A percentile compares a stretch with the other conserved stretches of the same genome.
Conservation (phyloP, 2,329 filamentous ascomycete genomes). For the Aphanocladium album region DNA sequence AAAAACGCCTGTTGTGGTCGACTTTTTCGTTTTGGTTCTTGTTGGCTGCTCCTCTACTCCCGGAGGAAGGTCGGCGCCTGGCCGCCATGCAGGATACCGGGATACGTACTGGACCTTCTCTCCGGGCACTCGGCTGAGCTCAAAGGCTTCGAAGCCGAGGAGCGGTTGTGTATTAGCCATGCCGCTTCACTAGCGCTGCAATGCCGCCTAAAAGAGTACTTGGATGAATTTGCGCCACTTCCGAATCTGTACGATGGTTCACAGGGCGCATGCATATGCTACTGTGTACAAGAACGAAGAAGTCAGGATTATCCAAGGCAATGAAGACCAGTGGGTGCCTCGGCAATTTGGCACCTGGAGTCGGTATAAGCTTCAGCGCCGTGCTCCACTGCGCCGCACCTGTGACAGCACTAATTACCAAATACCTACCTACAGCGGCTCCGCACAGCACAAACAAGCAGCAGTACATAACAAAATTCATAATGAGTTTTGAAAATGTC, state of each 20-base stretch:
- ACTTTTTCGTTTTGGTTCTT: background rate
- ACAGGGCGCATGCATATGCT: no score
- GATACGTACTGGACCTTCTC: background rate
- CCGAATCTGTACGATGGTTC: no score
- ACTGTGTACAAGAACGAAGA: no score
- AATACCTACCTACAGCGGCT: no score
- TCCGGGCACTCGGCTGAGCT: background rate
- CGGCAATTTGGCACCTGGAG: background rate
- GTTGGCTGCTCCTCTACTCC: slow-evolving; percentile 5
- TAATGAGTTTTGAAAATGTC: no score
- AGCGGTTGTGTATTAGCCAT: background rate
- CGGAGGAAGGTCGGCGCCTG: background rate
- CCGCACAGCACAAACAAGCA: no score
- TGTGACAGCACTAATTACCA: background rate
- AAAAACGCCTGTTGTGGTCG: slow-evolving; percentile 24
- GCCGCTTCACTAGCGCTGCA: background rate
- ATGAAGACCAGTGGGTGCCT: background rate
- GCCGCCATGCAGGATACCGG: background rate
- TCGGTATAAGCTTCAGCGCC: background rate
- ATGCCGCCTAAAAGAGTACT: background rate
- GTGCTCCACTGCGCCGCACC: background rate
- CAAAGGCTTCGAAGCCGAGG: slow-evolving; percentile 10
- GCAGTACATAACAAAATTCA: no score
- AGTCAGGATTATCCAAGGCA: no score
- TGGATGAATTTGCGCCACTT: no score